A percentile compares a stretch with the other conserved stretches of the same genome.
Evolutionary conservation across 163 green algal species (phyloP).

Genomic region (Coccomyxa subellipsoidea): DNA sequence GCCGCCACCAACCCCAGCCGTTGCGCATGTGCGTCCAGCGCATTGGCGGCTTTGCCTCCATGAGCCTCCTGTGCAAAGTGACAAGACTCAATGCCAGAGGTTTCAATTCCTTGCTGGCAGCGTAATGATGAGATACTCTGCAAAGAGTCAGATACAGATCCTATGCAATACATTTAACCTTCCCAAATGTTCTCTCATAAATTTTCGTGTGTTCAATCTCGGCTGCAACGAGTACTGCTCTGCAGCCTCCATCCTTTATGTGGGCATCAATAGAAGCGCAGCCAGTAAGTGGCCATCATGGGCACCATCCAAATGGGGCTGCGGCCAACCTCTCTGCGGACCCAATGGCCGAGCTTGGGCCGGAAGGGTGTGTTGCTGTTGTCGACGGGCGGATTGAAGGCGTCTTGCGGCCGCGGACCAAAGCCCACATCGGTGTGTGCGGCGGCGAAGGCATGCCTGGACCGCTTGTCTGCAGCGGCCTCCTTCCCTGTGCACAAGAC

Average conservation of each 20-base stretch:
- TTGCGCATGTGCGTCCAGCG: conserved; percentile 6
- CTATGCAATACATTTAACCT: too few relatives aligned
- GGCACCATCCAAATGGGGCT: too few relatives aligned
- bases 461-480: background rate
- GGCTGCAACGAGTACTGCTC: too few relatives aligned
- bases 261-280: too few relatives aligned
- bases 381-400: conserved; percentile 51
- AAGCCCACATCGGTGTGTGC: background rate
- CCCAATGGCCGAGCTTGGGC: conserved; percentile 27
- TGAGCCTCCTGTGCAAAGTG: conserved; percentile 2
- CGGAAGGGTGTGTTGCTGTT: conserved; percentile 52
- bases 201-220: too few relatives aligned
- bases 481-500: background rate
- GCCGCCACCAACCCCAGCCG: background rate
- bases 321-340: conserved; percentile 8
- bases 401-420: conserved; percentile 41
- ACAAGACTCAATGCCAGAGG: conserved; percentile 4
- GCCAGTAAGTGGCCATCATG: too few relatives aligned
- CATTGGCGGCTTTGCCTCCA: background rate
- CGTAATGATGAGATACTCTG: too few relatives aligned
- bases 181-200: too few relatives aligned
- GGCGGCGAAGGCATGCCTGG: background rate
- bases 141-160: too few relatives aligned
- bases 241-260: too few relatives aligned
- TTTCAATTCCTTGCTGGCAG: too few relatives aligned